These are phyloP conservation scores for Cinnamomum micranthum DNA, from an alignment of 164 flowering plant genomes.

Conservation along the genomic window DNA sequence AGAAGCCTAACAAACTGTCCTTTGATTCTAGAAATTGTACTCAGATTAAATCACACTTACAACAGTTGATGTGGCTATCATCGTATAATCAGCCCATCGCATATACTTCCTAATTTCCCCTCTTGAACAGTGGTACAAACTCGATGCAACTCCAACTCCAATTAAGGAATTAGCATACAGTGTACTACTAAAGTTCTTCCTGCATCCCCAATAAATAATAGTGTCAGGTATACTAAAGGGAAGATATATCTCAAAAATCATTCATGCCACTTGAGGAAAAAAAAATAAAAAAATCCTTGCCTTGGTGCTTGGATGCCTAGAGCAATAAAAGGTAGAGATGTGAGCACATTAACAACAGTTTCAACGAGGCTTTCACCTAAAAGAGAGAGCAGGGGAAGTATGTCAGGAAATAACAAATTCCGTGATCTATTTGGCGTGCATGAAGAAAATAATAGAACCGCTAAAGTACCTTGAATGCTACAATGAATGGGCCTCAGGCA, in stretches of 20 bases:
- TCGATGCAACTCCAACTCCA: constrained; percentile 95
- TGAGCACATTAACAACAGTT: constrained; percentile 78
- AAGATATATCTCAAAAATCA: background rate
- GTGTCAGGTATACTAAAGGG: background rate
- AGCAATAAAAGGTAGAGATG: constrained; percentile 87
- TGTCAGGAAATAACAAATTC: background rate
- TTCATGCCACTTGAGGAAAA: background rate
- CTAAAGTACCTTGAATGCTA: constrained; percentile 46
- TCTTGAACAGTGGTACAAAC: constrained; percentile 84
- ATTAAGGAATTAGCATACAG: constrained; percentile 90
- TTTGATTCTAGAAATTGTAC: background rate
- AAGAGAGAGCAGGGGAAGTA: background rate
- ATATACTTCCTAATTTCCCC: constrained; percentile 64
- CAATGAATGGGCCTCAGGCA: constrained; percentile 67
- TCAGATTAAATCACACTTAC: constrained; percentile 41
- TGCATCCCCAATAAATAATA: constrained; percentile 24
- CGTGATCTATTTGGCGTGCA: background rate
- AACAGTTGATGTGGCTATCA: constrained; percentile 94
- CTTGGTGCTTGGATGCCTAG: constrained; percentile 89
- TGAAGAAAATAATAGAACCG: background rate
- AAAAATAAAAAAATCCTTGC: constrained; percentile 23
- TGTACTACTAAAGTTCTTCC: constrained; percentile 63
- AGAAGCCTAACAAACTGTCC: background rate
- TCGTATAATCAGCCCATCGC: constrained; percentile 94
- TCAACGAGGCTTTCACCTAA: constrained; percentile 64